Base-by-base conservation (phyloP, 2,329 filamentous ascomycete species). In the Xylariaceae sp. region DNA sequence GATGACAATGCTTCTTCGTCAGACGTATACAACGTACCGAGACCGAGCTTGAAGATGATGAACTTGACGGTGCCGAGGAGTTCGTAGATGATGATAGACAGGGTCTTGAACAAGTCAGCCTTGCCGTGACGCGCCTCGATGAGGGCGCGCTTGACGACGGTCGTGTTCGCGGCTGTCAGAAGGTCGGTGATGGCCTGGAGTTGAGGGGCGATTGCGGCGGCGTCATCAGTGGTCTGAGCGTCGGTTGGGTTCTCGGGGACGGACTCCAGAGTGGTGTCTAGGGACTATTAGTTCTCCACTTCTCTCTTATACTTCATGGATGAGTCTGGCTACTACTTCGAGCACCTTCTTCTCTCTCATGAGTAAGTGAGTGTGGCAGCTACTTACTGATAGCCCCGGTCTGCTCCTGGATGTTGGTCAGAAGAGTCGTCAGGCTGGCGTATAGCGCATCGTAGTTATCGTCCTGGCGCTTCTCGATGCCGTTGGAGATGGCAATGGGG, bases 11-110 rank as follows among this genome's bases (percentile, higher is more conserved):
- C 2, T 11, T 45, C 23, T 11, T 36, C 24, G 21, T 29, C 23
- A 23, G 9, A 5, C 11, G 1, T 8, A 17, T 16, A 16, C n/a
- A 17, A 56, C 64, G 53, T 68, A 68, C 66, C 66, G 19, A 69
- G 65, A 31, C 67, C 67, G 28, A 69, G 62, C 64, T 69, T 69
- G 59, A 65, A 60, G 51, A 69, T 61, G 50, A 67, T 61, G 24
- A 61, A 57, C 65, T 68, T 69, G 28, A 66, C 61, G 37, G 67
- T 67, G 19, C 53, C 58, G 36, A 69, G 63, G 12, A 68, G 24
- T 56, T 69, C 65, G 24, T 33, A 67, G n/a, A 67, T 43, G 55
- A 69, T 67, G 46, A 58, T 28, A 2, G 64, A 64, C 3, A 67
- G 50, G 2, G 63, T 67, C 59, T 60, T 62, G 63, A 69, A 65